Evolutionary conservation across 805 yeast species (phyloP), one percentile per base, ranked within the genome.

Genomic region (Candida ulmi): DNA sequence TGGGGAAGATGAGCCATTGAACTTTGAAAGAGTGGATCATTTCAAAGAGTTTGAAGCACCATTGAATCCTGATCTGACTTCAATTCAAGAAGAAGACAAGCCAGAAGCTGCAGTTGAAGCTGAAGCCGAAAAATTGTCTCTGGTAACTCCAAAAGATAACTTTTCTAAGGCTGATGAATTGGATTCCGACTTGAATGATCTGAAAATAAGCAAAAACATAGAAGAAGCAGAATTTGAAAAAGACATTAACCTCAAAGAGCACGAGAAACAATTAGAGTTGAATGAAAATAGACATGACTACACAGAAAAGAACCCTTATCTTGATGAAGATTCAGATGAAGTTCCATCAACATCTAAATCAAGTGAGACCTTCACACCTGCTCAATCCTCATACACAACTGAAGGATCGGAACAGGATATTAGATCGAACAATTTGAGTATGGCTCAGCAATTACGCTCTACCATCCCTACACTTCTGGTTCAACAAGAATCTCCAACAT

Each of bases 361-460:
- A 2, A 25, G 41, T 3, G 54, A 51, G 13, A 43, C 51, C 5
- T 21, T 41, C 3, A 42, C 24, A 21, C 24, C 34, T 21, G 44
- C 42, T 5, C 46, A 28, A 15, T 49, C 58, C 1, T 48, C 57
- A 9, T 33, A 41, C 25, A 50, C 53, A 3, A 50, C 58, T 4
- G 46, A 39, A 3, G 52, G 45, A 9, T 38, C 49, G n/a, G 51
- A 43, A 8, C 21, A 25, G 6, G 54, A 45, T 5, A 25, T 32
- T 19, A 25, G 38, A 11, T 36, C 11, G 0, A 16, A 12, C 13
- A 27, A 30, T 13, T 33, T 48, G 17, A 52, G 58, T 25, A 68
- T 73, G 71, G 79, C 79, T 5, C 71, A 71, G 40, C 68, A 70
- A 37, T 45, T 73, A 17, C 66, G 77, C 38, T 63, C 73, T 5